A percentile compares a stretch with the other conserved stretches of the same genome.
Conservation (phyloP, 73 alveolate species). For the Paramecium octaurelia region DNA sequence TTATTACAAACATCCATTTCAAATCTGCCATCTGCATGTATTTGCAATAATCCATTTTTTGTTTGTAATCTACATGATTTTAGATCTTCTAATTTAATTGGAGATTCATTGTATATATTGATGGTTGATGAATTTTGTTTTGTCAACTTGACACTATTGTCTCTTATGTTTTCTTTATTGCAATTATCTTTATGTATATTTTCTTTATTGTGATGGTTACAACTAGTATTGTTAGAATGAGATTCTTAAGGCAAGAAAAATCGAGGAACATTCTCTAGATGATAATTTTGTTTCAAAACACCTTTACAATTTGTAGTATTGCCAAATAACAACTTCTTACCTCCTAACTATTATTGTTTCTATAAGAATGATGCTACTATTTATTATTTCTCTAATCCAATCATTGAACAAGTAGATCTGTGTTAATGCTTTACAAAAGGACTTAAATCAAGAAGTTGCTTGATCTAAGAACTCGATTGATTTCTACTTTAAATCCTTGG, state of each 20-base stretch:
- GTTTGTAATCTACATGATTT: slow-evolving; percentile 18
- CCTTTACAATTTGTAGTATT: neutral
- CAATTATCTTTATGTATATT: neutral
- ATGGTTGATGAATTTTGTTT: neutral
- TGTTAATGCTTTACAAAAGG: slow-evolving; percentile 31
- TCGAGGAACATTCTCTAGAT: neutral
- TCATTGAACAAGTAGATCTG: slow-evolving; percentile 26
- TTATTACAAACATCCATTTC: slow-evolving; percentile 37
- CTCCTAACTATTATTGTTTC: slow-evolving; percentile 13
- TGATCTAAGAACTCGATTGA: neutral
- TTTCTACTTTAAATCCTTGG: slow-evolving; percentile 14
- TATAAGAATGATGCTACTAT: neutral
- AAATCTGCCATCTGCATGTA: slow-evolving; percentile 40
- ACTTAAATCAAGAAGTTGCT: slow-evolving; percentile 19
- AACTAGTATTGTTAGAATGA: neutral
- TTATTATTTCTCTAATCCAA: slow-evolving; percentile 11
- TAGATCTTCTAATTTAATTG: neutral
- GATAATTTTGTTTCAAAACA: neutral
- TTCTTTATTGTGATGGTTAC: slow-evolving; percentile 29
- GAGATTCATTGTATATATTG: neutral
- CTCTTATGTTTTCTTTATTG: neutral
- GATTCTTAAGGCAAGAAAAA: slow-evolving; percentile 29
- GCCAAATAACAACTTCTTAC: slow-evolving; percentile 32
- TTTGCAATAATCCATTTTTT: slow-evolving; percentile 1
- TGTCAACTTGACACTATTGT: neutral